Evolutionary conservation across 192 early-diverging fungal genomes (phyloP), one percentile per base, ranked within the genome.

Genomic region (Coemansia furcata): DNA sequence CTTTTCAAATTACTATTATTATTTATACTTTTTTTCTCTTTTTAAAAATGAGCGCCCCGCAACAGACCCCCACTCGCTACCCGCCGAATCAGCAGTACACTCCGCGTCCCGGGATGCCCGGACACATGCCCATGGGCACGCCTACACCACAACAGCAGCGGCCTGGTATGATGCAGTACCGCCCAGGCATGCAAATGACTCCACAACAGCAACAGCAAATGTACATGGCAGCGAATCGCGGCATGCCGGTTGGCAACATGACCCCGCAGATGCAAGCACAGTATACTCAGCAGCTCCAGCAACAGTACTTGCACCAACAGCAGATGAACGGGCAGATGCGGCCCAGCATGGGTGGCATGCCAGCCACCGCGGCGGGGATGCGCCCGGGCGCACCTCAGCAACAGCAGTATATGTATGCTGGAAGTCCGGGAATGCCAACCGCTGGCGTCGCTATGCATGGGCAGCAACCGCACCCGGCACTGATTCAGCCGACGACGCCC

Each of bases 1-100:
- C n/a, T n/a, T n/a, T n/a, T n/a, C n/a, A n/a, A n/a, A n/a, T n/a
- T n/a, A n/a, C n/a, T n/a, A n/a, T n/a, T n/a, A n/a, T n/a, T n/a
- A 50, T 36, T 5, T 11, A n/a, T 50, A 49, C 61, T 36, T 15
- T 60, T 68, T 3, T 49, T 59, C 36, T 36, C 3, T 7, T 19
- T 66, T 29, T 15, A 3, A 66, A 46, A 67, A 79, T 79, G 77
- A 74, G 72, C 66, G 63, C 66, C 6, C 68, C 66, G 14, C 77
- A 59, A 55, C 77, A 80, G 61, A 72, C 78, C 6, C 73, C 78
- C 6, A 72, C 69, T 32, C 67, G 72, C 54, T 80, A 69, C 52
- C 40, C 63, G 58, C 78, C 57, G 23, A 60, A 55, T 14, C 69
- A 67, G 62, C 74, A 76, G 68, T 77, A 55, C 43, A 55, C 65